phyloP scores from a whole-genome alignment of 305 asterid genomes.

The Fraxinus velutina region DNA sequence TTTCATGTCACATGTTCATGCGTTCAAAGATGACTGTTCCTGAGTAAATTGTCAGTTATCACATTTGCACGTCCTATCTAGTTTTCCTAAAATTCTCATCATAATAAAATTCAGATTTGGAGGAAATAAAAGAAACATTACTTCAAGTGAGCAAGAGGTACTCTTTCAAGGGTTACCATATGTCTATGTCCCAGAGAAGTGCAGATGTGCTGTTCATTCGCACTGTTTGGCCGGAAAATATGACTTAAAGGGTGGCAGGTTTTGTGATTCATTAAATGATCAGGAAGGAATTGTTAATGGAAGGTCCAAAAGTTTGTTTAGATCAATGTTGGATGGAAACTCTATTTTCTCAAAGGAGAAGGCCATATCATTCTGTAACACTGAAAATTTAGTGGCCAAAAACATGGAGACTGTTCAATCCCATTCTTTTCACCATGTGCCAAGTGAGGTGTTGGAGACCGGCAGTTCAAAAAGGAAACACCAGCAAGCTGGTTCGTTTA shows the following conservation, averaged over 20 bases:
- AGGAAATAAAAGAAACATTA: conserved; percentile 30
- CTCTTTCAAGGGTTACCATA: conserved; percentile 30
- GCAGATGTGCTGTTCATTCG: conserved; percentile 30
- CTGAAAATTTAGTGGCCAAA: conserved; percentile 23
- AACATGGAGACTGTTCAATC: conserved; percentile 34
- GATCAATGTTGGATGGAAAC: conserved; percentile 29
- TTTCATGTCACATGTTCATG: conserved; percentile 17
- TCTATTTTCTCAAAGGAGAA: conserved; percentile 27
- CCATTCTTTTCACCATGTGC: conserved; percentile 51
- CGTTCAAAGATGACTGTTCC: conserved; percentile 12
- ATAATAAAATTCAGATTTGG: conserved; percentile 32
- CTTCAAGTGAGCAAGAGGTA: conserved; percentile 31
- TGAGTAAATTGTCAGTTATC: background rate
- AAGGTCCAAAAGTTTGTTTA: conserved; percentile 25
- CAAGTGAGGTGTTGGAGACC: conserved; percentile 33
- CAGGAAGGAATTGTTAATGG: conserved; percentile 31
- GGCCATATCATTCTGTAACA: conserved; percentile 28
- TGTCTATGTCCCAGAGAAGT: conserved; percentile 28
- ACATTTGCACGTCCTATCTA: background rate
- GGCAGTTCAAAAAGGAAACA: conserved; percentile 32
- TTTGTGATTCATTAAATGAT: conserved; percentile 19
- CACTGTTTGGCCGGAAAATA: conserved; percentile 26
- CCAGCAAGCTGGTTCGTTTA: conserved; percentile 24
- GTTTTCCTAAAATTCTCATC: conserved; percentile 23
- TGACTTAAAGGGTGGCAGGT: conserved; percentile 22